Conservation (phyloP, 176 grass and related monocot genomes). For the Echinochloa phyllopogon region DNA sequence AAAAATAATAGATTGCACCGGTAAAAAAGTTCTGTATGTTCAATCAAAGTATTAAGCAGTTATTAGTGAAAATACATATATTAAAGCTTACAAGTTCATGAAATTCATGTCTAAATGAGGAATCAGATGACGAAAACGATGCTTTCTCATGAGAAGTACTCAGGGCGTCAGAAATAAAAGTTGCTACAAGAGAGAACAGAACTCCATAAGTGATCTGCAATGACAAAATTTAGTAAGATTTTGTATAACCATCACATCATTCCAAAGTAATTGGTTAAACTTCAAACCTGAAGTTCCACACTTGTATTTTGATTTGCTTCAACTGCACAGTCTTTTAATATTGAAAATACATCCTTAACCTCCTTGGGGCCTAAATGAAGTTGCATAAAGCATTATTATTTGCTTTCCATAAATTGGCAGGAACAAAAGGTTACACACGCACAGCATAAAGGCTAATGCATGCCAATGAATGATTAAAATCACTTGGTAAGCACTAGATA, state of each 20-base stretch:
- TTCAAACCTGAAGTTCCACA: conserved; percentile 86
- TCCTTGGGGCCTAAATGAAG: conserved; percentile 75
- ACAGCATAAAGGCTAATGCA: conserved; percentile 20
- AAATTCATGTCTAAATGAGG: conserved; percentile 86
- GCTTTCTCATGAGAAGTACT: conserved; percentile 58
- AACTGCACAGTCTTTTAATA: conserved; percentile 80
- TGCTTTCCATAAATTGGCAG: not conserved
- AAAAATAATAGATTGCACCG: conserved; percentile 36
- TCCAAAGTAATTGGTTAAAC: conserved; percentile 40
- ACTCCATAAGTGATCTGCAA: conserved; percentile 76
- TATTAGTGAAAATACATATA: conserved; percentile 11
- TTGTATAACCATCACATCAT: conserved; percentile 38
- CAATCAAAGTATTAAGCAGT: conserved; percentile 35
- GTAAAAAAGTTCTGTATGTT: conserved; percentile 30
- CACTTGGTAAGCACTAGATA: not conserved
- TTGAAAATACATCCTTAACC: conserved; percentile 76
- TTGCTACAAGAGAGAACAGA: conserved; percentile 82
- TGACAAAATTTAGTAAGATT: conserved; percentile 26
- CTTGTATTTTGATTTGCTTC: conserved; percentile 67
- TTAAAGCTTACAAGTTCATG: conserved; percentile 75
- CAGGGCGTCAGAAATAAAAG: conserved; percentile 83
- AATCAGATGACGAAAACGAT: conserved; percentile 62
- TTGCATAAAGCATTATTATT: conserved; percentile 38
- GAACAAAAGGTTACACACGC: conserved; percentile 29
- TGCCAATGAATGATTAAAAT: conserved; percentile 26